phyloP scores from a whole-genome alignment of 176 grass and related monocot genomes.

The Lolium perenne region DNA sequence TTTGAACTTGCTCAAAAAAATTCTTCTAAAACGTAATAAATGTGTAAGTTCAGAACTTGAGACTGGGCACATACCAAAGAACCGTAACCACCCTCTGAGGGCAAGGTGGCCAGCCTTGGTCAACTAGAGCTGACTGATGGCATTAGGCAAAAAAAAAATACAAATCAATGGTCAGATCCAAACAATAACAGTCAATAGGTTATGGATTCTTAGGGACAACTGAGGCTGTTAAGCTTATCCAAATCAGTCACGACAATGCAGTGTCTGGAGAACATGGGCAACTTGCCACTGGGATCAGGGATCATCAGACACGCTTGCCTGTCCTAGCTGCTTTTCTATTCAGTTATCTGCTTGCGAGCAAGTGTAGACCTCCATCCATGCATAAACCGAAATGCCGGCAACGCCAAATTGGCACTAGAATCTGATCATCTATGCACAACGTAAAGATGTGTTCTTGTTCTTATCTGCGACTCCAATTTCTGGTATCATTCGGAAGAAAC shows the following conservation, averaged over 20 bases:
- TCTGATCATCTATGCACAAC: constrained; percentile 5
- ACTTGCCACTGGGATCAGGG: neutral
- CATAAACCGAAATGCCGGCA: constrained; percentile 22
- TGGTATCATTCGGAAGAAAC: constrained; percentile 9
- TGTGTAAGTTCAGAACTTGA: neutral
- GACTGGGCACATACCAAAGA: neutral
- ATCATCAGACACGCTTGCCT: constrained; percentile 40
- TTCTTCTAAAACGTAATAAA: neutral
- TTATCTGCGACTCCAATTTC: constrained; percentile 6
- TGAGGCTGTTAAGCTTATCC: constrained; percentile 12
- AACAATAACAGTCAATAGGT: neutral
- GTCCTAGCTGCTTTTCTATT: neutral
- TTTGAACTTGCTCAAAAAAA: neutral
- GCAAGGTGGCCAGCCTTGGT: constrained; percentile 1
- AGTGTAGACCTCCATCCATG: neutral
- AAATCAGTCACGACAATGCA: constrained; percentile 14
- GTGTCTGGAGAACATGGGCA: constrained; percentile 40
- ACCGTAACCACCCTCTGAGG: neutral
- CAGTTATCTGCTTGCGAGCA: constrained; percentile 26
- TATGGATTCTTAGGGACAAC: neutral
- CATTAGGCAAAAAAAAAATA: neutral
- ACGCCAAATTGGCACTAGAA: constrained; percentile 19
- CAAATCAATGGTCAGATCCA: neutral
- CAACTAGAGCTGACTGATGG: neutral
- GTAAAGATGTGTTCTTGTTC: neutral